Base-by-base conservation (phyloP, 2,329 filamentous ascomycete species). In the Fusarium transvaalense region DNA sequence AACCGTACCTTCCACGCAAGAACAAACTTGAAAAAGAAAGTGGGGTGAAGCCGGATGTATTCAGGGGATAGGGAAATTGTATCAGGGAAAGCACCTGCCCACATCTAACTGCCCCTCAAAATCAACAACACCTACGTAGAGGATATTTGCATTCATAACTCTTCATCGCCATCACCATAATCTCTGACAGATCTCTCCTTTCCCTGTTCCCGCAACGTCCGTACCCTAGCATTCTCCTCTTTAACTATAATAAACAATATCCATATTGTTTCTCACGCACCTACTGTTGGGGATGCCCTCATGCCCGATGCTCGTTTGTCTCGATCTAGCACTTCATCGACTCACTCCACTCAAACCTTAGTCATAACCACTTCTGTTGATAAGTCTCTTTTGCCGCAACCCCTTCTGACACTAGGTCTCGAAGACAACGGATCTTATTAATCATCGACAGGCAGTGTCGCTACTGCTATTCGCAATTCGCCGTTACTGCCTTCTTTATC, bases 231-330 rank as follows among this genome's bases (percentile, higher is more conserved):
- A 43, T 29, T 23, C 27, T 9, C 34, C 47, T 54, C 57, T 56
- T 38, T 39, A 23, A 37, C 29, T 37, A 48, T 51, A 51, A 31
- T 29, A 56, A 34, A 37, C 15, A 42, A 47, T 51, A 60, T 57
- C 12, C 29, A 45, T 52, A 42, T 29, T 38, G 25, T 37, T 48
- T 57, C 31, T 39, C 42, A 48, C 51, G 34, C 21, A 50, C 29
- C n/a, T 34, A 46, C 52, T 51, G 19, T 64, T 38, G 25, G 46
- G 25, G 47, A 56, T 53, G 47, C 32, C 60, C 61, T 63, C 57
- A 60, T 64, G 62, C 61, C 62, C 52, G 13, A 64, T 60, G 53
- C 50, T 41, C 45, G 14, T 56, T 23, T 35, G 42, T 51, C 39
- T 21, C 50, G n/a, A 32, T 50, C 53, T 27, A 53, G 32, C n/a